Conservation (phyloP, 345 rosid species). For the Carallia brachiata region DNA sequence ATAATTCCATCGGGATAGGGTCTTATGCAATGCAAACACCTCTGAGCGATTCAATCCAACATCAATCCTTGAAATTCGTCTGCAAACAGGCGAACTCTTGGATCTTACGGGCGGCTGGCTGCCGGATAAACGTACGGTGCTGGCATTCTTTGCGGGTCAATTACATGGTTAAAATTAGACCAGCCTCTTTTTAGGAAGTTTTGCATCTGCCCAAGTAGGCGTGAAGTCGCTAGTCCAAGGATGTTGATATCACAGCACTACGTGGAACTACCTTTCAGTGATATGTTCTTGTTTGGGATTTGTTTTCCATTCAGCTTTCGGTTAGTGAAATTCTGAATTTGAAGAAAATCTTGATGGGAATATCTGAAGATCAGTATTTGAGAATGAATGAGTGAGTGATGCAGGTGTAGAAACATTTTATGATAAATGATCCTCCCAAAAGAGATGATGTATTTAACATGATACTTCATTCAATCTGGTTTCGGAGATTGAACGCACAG, state of each 20-base stretch:
- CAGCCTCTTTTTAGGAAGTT: constrained; percentile 29
- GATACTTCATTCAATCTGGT: constrained; percentile 74
- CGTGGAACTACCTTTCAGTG: constrained; percentile 51
- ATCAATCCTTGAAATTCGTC: constrained; percentile 51
- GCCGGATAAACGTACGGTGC: constrained; percentile 28
- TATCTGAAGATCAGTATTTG: constrained; percentile 42
- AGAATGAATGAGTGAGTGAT: constrained; percentile 42
- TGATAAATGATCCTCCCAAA: constrained; percentile 60
- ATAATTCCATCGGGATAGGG: constrained; percentile 35
- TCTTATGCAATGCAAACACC: constrained; percentile 53
- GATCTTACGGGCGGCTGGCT: constrained; percentile 15
- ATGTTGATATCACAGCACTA: constrained; percentile 59
- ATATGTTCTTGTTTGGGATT: constrained; percentile 57
- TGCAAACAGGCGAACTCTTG: constrained; percentile 35
- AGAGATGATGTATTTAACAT: constrained; percentile 68
- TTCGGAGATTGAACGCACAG: constrained; percentile 54
- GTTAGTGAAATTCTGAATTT: constrained; percentile 52
- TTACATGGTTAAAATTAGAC: constrained; percentile 42
- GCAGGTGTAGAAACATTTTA: constrained; percentile 55
- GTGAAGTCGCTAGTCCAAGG: constrained; percentile 83
- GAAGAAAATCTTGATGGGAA: constrained; percentile 46
- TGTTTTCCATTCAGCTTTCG: constrained; percentile 49
- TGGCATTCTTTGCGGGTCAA: constrained; percentile 50
- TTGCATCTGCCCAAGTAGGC: constrained; percentile 80
- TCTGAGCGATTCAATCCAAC: constrained; percentile 50